Evolutionary conservation across 441 rosid genomes (phyloP).

Genomic region (Arabidopsis lyrata): DNA sequence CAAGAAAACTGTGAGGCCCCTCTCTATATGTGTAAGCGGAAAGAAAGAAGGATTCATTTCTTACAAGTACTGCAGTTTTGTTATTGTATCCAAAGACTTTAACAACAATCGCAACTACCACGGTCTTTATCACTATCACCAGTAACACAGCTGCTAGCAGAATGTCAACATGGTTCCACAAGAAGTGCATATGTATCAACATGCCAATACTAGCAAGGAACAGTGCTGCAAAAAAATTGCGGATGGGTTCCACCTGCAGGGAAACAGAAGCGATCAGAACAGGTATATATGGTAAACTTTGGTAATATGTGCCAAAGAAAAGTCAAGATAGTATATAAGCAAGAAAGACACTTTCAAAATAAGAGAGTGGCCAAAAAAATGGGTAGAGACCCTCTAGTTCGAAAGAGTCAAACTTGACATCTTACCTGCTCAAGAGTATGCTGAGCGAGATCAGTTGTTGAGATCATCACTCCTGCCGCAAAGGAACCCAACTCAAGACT

Average conservation of each 20-base stretch:
- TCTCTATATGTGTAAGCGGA: slow-evolving; percentile 16
- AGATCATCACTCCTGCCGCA: slow-evolving; percentile 98
- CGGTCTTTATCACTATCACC: slow-evolving; percentile 86
- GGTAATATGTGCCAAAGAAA: slow-evolving; percentile 23
- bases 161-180: slow-evolving; percentile 95
- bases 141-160: slow-evolving; percentile 90
- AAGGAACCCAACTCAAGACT: slow-evolving; percentile 98
- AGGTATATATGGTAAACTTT: not conserved
- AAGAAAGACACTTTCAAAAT: not conserved
- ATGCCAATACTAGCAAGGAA: slow-evolving; percentile 99
- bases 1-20: slow-evolving; percentile 40
- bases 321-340: not conserved
- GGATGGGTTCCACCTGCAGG: slow-evolving; percentile 92
- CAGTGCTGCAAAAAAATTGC: slow-evolving; percentile 97
- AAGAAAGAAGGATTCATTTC: slow-evolving; percentile 34
- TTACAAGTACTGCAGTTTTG: slow-evolving; percentile 94
- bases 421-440: slow-evolving; percentile 97
- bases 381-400: slow-evolving; percentile 6
- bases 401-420: slow-evolving; percentile 9
- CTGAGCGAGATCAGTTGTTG: slow-evolving; percentile 94
- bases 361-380: not conserved
- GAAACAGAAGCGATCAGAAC: slow-evolving; percentile 19
- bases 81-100: slow-evolving; percentile 94
- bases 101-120: slow-evolving; percentile 80
- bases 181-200: slow-evolving; percentile 94